phyloP scores from a whole-genome alignment of 495 filamentous ascomycete genomes.

The Amniculicola lignicola region DNA sequence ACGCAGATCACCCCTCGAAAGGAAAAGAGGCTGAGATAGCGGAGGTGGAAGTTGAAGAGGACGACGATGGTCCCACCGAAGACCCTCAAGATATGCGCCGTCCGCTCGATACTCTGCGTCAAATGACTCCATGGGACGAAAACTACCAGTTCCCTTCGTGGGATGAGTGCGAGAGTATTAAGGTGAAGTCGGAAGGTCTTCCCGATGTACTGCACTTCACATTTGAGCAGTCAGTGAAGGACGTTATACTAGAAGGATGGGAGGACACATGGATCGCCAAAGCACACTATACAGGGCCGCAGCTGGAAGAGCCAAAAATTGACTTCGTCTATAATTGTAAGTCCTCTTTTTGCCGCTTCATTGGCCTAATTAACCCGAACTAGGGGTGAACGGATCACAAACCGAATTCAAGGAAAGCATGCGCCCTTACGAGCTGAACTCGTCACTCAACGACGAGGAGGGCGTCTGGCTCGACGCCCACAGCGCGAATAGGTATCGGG shows the following conservation, averaged over 20 bases:
- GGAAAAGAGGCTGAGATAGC: constrained; percentile 3
- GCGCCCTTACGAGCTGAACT: constrained; percentile 42
- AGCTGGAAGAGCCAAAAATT: constrained; percentile 43
- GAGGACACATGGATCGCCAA: constrained; percentile 46
- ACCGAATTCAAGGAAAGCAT: constrained; percentile 40
- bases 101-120: constrained; percentile 2
- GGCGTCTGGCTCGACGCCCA: constrained; percentile 45
- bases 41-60: neutral
- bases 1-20: constrained; percentile 8
- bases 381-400: constrained; percentile 46
- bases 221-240: constrained; percentile 42
- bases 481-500: constrained; percentile 45
- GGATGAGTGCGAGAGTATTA: constrained; percentile 20
- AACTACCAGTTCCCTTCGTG: constrained; percentile 16
- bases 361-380: neutral
- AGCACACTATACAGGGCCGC: constrained; percentile 35
- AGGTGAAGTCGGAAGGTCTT: constrained; percentile 32
- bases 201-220: constrained; percentile 45
- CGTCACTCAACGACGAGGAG: constrained; percentile 43
- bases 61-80: neutral
- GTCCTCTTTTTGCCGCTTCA: neutral
- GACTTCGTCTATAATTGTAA: constrained; percentile 48
- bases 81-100: too few relatives aligned
- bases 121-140: constrained; percentile 6
- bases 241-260: constrained; percentile 42